These are phyloP conservation scores for Mortierella sp. DNA, from an alignment of 371 early-diverging fungal genomes.

Conservation along the genomic window DNA sequence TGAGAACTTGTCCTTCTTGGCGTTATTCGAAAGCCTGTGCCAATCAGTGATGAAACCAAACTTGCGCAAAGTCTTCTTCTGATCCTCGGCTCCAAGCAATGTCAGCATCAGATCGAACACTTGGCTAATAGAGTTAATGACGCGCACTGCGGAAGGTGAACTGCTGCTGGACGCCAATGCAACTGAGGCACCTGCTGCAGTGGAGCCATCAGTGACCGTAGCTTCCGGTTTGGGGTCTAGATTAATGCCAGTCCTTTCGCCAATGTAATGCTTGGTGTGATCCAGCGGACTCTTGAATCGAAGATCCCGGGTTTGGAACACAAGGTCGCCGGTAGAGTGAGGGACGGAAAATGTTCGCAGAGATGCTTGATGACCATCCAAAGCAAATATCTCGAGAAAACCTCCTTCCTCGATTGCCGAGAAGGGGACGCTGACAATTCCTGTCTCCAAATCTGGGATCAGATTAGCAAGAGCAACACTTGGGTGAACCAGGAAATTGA, in stretches of 20 bases:
- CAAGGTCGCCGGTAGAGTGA: constrained; percentile 17
- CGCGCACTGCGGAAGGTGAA: constrained; percentile 28
- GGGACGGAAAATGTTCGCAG: constrained; percentile 26
- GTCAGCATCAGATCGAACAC: constrained; percentile 48
- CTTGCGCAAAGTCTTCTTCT: constrained; percentile 23
- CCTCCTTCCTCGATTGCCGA: constrained; percentile 27
- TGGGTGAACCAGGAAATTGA: constrained; percentile 40
- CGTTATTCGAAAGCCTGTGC: constrained; percentile 20
- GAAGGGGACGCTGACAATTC: constrained; percentile 24
- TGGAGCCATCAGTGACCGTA: neutral
- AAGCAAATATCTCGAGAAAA: constrained; percentile 31
- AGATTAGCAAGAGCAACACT: constrained; percentile 32
- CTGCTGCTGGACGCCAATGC: constrained; percentile 30
- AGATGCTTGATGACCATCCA: constrained; percentile 30
- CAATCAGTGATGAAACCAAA: constrained; percentile 40
- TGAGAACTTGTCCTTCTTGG: constrained; percentile 58
- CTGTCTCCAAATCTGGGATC: constrained; percentile 25
- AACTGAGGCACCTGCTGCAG: constrained; percentile 14
- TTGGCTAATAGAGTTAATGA: constrained; percentile 44
- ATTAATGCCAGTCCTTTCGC: constrained; percentile 31
- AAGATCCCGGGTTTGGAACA: constrained; percentile 53
- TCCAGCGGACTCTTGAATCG: constrained; percentile 38
- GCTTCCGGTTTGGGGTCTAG: constrained; percentile 19
- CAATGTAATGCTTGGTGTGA: constrained; percentile 41
- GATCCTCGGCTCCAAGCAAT: constrained; percentile 10